Evolutionary conservation across 768 basidiomycete genomes (phyloP), one percentile per base, ranked within the genome.

Genomic region (Leccinum rimulosum): DNA sequence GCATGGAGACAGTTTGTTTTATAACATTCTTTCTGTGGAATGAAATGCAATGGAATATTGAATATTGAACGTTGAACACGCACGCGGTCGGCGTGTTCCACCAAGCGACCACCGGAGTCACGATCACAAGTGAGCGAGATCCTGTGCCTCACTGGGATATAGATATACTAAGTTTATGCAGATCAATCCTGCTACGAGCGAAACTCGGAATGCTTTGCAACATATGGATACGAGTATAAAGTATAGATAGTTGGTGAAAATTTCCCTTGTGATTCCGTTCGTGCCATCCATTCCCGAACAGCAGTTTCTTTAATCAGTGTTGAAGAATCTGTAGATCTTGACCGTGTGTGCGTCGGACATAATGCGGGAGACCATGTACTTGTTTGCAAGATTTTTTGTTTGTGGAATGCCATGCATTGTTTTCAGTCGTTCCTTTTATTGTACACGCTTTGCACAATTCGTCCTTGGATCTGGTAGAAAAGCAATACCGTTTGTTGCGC

Each of bases 141-240:
- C 12, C 22, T 31, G 48, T n/a, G 9, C 35, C 40, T 14, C 43
- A n/a, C 14, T 25, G 48, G 17, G 30, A 38, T 50, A 15, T n/a
- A 7, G 30, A 38, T 50, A 15, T n/a, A 7, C 45, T 57, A 14
- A 61, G 15, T 47, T 28, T 22, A 54, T 48, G n/a, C 72, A 83
- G 87, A 91, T 70, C 86, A 86, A 69, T 69, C 75, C 28, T 92
- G 91, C 69, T 95, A 95, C 68, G 76, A 73, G 72, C 64, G 76
- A 57, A 56, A 66, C 22, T 68, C 66, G 6, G 79, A 76, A 19
- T 84, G 87, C 66, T 89, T 80, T 67, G 79, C 84, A 6, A 75
- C 82, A 1, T 96, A 91, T 68, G 93, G 89, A 3, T 92, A 90
- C 66, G 90, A 95, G 69, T 95, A 94, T 69, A 74, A 79, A 59